Base-by-base conservation (phyloP, 371 early-diverging fungal species). In the Mucor mucedo region DNA sequence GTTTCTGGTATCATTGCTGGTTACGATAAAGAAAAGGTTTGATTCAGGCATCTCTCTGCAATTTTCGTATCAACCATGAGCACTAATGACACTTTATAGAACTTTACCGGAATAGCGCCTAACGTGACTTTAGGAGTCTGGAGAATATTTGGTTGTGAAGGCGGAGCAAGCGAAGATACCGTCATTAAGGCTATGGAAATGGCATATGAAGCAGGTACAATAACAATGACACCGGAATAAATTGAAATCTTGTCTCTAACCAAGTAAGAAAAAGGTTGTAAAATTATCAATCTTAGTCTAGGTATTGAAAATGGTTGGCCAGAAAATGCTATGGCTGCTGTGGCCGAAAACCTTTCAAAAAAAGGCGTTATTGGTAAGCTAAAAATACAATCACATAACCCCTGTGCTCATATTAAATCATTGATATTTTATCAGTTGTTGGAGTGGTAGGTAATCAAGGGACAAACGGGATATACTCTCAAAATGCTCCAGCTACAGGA, bases 1-100 rank as follows among this genome's bases (percentile, higher is more conserved):
- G 86, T 89, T 7, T 64, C 87, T 4, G 91, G 91, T 27, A 90
- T 90, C 42, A 76, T 89, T 61, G 90, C 83, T 40, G 91, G 86
- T 14, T 69, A 80, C n/a, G 80, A 84, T 35, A 56, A 40, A 7
- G 60, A 55, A 28, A 68, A 56, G 13, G 80, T 79, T 69, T 69
- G 80, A 80, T 28, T 28, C 0, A 21, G 21, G 21, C 21, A 21
- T 0, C 21, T 21, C 21, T 21, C 21, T 21, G 21, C 21, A 21
- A 21, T 21, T 21, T 21, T 21, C 21, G 21, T 21, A 21, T 21
- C 21, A 21, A 21, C 21, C 21, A 21, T 21, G 21, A 21, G 21
- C 40, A 40, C 10, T 42, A 14, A 35, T 11, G 11, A 14, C n/a
- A 78, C 66, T 64, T 76, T 78, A 73, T 86, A 77, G 68, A 73